Evolutionary conservation across 2,329 filamentous ascomycete genomes (phyloP).

Genomic region (Myrmaecium sp.): DNA sequence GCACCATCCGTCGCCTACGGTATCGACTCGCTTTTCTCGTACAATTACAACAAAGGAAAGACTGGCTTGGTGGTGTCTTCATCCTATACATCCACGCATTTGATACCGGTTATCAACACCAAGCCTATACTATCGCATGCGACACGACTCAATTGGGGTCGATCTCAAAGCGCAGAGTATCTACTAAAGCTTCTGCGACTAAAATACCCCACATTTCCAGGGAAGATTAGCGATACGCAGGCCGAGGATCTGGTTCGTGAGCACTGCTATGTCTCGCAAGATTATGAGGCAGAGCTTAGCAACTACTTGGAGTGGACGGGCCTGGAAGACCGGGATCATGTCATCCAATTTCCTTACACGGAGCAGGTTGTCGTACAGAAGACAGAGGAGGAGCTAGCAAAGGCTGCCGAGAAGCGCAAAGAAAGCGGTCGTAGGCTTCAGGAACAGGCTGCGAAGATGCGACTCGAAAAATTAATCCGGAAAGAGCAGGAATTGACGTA

Average conservation of each 20-base stretch:
- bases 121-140: conserved; percentile 75
- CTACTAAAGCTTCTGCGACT: conserved; percentile 74
- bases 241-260: conserved; percentile 74
- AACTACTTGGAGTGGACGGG: conserved; percentile 80
- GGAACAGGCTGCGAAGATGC: conserved; percentile 94
- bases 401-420: conserved; percentile 83
- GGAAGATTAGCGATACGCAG: conserved; percentile 72
- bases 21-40: conserved; percentile 93
- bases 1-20: conserved; percentile 84
- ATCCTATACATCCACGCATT: conserved; percentile 82
- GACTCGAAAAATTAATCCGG: conserved; percentile 81
- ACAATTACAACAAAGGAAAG: conserved; percentile 74
- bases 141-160: conserved; percentile 86
- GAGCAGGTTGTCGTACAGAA: conserved; percentile 85
- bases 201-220: conserved; percentile 81
- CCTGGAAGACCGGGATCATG: conserved; percentile 71
- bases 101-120: conserved; percentile 80
- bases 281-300: conserved; percentile 65
- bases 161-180: conserved; percentile 78
- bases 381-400: conserved; percentile 80
- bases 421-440: conserved; percentile 83
- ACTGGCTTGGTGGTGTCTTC: conserved; percentile 83
- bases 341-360: conserved; percentile 85
- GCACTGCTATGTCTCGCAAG: conserved; percentile 74
- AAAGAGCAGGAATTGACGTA: conserved; percentile 95